Percentiles rank a stretch among this genome's conserved stretches.
Evolutionary conservation across 345 rosid species (phyloP).

Genomic region (Limnanthes douglasii): DNA sequence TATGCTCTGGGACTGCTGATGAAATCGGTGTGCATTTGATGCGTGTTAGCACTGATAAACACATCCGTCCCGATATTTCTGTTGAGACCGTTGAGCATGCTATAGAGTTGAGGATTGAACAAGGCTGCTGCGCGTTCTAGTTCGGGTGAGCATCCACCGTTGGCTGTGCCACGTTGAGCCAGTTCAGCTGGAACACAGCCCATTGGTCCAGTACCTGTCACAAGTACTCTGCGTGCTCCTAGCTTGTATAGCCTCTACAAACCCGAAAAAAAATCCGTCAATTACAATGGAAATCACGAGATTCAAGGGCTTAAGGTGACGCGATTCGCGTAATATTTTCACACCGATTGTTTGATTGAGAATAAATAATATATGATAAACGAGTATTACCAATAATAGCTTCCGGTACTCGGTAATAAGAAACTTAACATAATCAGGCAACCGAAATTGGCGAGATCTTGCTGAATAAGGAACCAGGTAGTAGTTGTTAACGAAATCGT

Average conservation of each 20-base stretch:
- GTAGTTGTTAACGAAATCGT: slow-evolving; percentile 77
- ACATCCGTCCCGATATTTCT: slow-evolving; percentile 16
- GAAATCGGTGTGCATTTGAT: slow-evolving; percentile 32
- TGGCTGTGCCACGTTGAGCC: slow-evolving; percentile 31
- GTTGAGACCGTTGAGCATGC: slow-evolving; percentile 40
- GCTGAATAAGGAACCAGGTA: slow-evolving; percentile 64
- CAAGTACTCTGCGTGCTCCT: slow-evolving; percentile 73
- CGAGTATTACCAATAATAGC: slow-evolving; percentile 22
- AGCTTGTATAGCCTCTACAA: slow-evolving; percentile 37
- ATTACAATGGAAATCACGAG: too few relatives aligned
- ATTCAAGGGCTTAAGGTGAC: too few relatives aligned
- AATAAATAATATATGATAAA: neutral
- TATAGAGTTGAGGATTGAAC: slow-evolving; percentile 44
- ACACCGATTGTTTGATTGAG: neutral
- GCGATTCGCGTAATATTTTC: too few relatives aligned
- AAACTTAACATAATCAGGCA: slow-evolving; percentile 39
- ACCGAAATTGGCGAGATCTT: slow-evolving; percentile 56
- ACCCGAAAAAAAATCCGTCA: neutral
- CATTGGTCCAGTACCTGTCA: slow-evolving; percentile 78
- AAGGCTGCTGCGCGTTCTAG: slow-evolving; percentile 46
- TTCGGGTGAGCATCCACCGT: slow-evolving; percentile 38
- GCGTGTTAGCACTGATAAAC: slow-evolving; percentile 42
- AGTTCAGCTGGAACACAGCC: slow-evolving; percentile 75
- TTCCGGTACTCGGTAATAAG: slow-evolving; percentile 50
- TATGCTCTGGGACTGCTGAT: slow-evolving; percentile 34